A percentile compares a stretch with the other conserved stretches of the same genome.
phyloP scores from a whole-genome alignment of 306 rosid species.

The Argentina anserina region DNA sequence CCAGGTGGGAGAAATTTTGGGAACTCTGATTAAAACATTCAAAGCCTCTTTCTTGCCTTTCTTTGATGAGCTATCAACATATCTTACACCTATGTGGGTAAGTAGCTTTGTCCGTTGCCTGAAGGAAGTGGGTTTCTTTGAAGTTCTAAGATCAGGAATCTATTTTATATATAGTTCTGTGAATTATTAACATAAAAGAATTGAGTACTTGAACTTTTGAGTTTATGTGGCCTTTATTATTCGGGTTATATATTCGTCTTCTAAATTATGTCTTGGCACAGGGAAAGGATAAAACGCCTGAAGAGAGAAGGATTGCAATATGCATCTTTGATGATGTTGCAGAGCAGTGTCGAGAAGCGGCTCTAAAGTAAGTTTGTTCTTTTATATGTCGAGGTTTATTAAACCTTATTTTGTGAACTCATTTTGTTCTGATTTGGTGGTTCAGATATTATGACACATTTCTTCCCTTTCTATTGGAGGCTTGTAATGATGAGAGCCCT shows the following conservation, averaged over 20 bases:
- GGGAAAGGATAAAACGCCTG: slow-evolving; percentile 97
- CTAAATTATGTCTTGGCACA: slow-evolving; percentile 18
- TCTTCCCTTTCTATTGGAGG: slow-evolving; percentile 95
- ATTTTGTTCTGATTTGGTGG: slow-evolving; percentile 24
- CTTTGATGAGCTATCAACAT: slow-evolving; percentile 85
- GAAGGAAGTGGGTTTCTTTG: neutral
- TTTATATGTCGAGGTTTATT: neutral
- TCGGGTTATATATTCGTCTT: neutral
- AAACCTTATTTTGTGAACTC: slow-evolving; percentile 7
- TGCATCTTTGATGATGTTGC: slow-evolving; percentile 99
- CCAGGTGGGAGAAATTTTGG: slow-evolving; percentile 97
- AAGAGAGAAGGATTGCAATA: slow-evolving; percentile 96
- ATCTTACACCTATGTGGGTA: slow-evolving; percentile 99
- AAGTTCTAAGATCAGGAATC: neutral
- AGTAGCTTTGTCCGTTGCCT: slow-evolving; percentile 26
- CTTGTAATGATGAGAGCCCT: slow-evolving; percentile 89
- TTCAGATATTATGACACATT: slow-evolving; percentile 84
- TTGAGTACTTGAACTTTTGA: neutral
- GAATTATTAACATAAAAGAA: neutral
- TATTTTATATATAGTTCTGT: neutral
- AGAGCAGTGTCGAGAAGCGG: slow-evolving; percentile 97
- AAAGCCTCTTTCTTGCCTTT: slow-evolving; percentile 92
- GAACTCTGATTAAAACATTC: slow-evolving; percentile 94
- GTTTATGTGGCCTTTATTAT: neutral
- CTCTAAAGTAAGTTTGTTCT: slow-evolving; percentile 56